Percentiles rank a stretch among this genome's conserved stretches.
These are phyloP conservation scores for Lomentospora prolificans DNA, from an alignment of 2,329 filamentous ascomycete species.

Conservation along the genomic window DNA sequence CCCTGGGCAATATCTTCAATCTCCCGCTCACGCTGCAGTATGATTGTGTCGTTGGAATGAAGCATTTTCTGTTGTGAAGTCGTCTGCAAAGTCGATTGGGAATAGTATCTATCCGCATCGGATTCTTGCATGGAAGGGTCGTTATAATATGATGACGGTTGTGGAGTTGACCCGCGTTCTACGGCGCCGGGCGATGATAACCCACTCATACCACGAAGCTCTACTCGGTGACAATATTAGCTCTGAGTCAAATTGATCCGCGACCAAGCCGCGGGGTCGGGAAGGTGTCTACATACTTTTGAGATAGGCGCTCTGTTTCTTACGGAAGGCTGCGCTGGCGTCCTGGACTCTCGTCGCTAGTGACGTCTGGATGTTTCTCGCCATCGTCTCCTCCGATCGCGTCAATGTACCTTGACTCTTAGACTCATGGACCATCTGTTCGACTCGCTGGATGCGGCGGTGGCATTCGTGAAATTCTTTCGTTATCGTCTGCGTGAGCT, in stretches of 20 bases:
- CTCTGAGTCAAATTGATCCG: too few species aligned
- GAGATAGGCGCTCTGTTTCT: slow-evolving; percentile 93
- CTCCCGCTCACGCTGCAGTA: slow-evolving; percentile 86
- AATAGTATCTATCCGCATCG: slow-evolving; percentile 85
- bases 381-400: slow-evolving; percentile 87
- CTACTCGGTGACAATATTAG: slow-evolving; percentile 33
- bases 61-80: slow-evolving; percentile 58
- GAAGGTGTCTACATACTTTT: slow-evolving; percentile 54
- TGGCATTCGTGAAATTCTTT: slow-evolving; percentile 84
- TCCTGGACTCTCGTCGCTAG: slow-evolving; percentile 84
- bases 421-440: slow-evolving; percentile 75
- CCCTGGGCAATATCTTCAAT: slow-evolving; percentile 98
- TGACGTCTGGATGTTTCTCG: slow-evolving; percentile 88
- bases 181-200: slow-evolving; percentile 36
- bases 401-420: slow-evolving; percentile 63
- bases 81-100: slow-evolving; percentile 78
- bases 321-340: slow-evolving; percentile 82
- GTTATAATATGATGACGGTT: slow-evolving; percentile 46
- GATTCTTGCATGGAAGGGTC: slow-evolving; percentile 89
- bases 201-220: slow-evolving; percentile 64
- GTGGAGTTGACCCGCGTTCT: slow-evolving; percentile 44
- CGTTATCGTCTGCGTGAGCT: slow-evolving; percentile 82
- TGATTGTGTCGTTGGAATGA: slow-evolving; percentile 70
- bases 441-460: slow-evolving; percentile 75
- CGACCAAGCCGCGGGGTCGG: too few species aligned